Percentiles rank a stretch among this genome's conserved stretches.
phyloP scores from a whole-genome alignment of 352 stramenopile species.

The Phytophthora niederhauseri region DNA sequence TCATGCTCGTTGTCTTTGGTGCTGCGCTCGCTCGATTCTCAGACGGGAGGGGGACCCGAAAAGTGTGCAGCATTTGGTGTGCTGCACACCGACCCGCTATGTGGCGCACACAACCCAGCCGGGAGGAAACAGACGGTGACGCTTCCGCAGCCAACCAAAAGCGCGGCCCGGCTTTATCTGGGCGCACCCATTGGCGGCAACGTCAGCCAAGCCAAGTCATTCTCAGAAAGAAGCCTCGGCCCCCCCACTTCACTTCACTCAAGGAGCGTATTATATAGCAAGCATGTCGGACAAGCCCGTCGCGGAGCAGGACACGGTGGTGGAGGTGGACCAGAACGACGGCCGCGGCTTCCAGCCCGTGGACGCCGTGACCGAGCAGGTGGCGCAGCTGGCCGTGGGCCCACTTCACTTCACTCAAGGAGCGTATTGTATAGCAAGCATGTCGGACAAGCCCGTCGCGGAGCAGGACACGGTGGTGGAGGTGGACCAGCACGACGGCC shows the following conservation, averaged over 20 bases:
- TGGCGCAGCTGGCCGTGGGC: too few relatives aligned
- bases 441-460: slow-evolving; percentile 48
- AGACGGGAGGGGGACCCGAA: slow-evolving; percentile 18
- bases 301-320: slow-evolving; percentile 51
- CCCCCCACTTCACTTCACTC: neutral
- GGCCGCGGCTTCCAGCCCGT: slow-evolving; percentile 70
- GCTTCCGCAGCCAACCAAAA: slow-evolving; percentile 44
- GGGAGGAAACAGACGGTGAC: slow-evolving; percentile 26
- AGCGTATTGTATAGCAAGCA: slow-evolving; percentile 11
- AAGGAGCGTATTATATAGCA: neutral
- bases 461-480: slow-evolving; percentile 65
- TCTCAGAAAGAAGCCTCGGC: slow-evolving; percentile 27
- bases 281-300: slow-evolving; percentile 52
- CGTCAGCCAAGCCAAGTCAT: slow-evolving; percentile 13
- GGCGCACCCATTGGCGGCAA: neutral
- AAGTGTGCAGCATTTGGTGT: slow-evolving; percentile 22
- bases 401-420: neutral
- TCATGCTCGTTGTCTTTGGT: slow-evolving; percentile 16
- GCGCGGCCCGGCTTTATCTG: slow-evolving; percentile 4
- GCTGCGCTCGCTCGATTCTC: slow-evolving; percentile 10
- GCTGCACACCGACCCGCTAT: neutral
- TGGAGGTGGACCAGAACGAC: slow-evolving; percentile 70
- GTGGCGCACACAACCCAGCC: neutral
- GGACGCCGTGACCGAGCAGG: slow-evolving; percentile 41
- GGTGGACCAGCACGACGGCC: slow-evolving; percentile 65